Percentiles rank a stretch among this genome's conserved stretches.
Evolutionary conservation across 495 filamentous ascomycete species (phyloP).

Genomic region (Jackrogersella multiformis): DNA sequence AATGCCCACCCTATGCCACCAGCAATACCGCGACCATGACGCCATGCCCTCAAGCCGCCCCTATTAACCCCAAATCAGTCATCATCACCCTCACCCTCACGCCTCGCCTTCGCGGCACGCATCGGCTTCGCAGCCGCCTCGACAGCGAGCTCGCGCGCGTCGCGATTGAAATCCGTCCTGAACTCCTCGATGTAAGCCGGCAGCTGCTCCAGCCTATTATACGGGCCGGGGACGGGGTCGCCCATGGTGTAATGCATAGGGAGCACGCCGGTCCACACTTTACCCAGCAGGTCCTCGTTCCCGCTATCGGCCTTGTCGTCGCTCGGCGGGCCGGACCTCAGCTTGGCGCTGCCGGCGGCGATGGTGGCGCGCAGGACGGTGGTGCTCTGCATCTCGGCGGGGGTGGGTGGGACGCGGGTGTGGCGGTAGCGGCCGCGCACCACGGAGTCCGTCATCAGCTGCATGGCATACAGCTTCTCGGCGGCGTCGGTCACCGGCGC

Average conservation of each 20-base stretch:
- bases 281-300: constrained; percentile 65
- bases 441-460: constrained; percentile 79
- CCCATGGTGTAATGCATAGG: constrained; percentile 74
- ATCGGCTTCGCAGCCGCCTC: constrained; percentile 54
- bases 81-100: too few relatives aligned
- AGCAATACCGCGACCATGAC: not conserved
- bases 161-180: constrained; percentile 62
- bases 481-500: constrained; percentile 68
- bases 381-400: constrained; percentile 80
- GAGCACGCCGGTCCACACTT: constrained; percentile 86
- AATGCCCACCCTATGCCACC: not conserved
- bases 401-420: constrained; percentile 75
- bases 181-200: constrained; percentile 72
- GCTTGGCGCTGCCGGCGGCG: constrained; percentile 79
- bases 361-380: constrained; percentile 76
- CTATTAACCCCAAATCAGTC: not conserved
- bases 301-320: constrained; percentile 77
- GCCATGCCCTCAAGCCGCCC: not conserved
- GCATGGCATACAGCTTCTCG: constrained; percentile 87
- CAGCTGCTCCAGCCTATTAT: constrained; percentile 66
- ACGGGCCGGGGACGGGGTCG: constrained; percentile 70
- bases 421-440: constrained; percentile 73
- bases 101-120: too few relatives aligned
- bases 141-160: constrained; percentile 62
- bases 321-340: constrained; percentile 70